Percentiles rank a stretch among this genome's conserved stretches.
Conservation (phyloP, 2,329 filamentous ascomycete genomes). For the Phyllosticta citribraziliensis region DNA sequence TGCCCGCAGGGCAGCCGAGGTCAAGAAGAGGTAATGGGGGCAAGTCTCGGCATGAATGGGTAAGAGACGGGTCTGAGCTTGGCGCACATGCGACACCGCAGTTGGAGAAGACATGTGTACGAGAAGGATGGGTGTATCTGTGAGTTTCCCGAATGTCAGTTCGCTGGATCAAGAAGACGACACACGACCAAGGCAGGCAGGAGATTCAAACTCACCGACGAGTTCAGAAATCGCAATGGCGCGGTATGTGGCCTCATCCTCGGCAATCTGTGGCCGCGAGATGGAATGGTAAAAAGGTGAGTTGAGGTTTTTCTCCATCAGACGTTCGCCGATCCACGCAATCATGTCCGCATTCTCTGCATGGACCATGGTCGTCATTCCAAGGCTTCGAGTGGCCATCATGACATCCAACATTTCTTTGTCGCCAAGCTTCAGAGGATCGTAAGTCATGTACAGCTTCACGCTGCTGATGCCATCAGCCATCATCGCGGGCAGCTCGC, state of each 20-base stretch:
- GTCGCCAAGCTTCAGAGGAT: constrained; percentile 34
- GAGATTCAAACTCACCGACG: constrained; percentile 14
- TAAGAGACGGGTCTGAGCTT: constrained; percentile 24
- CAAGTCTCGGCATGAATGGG: constrained; percentile 30
- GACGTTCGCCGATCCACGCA: constrained; percentile 39
- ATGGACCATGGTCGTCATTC: constrained; percentile 42
- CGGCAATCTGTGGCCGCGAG: constrained; percentile 7
- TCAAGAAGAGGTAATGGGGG: constrained; percentile 27
- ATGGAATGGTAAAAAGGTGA: constrained; percentile 39
- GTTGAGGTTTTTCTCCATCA: constrained; percentile 20
- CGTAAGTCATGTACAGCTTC: constrained; percentile 46
- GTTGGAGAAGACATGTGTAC: constrained; percentile 41
- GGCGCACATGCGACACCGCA: constrained; percentile 23
- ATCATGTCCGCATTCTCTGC: constrained; percentile 41
- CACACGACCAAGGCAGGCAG: no score
- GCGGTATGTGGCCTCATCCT: constrained; percentile 38
- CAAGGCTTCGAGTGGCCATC: constrained; percentile 34
- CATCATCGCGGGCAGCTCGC: constrained; percentile 33
- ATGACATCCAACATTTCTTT: constrained; percentile 43
- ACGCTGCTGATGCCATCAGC: constrained; percentile 38
- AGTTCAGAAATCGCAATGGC: constrained; percentile 42
- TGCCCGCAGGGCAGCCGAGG: constrained; percentile 22
- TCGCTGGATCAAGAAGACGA: no score
- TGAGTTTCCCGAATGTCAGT: background rate
- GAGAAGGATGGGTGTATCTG: constrained; percentile 42